phyloP scores from a whole-genome alignment of 2,329 filamentous ascomycete species.

The Alternaria infectoria region DNA sequence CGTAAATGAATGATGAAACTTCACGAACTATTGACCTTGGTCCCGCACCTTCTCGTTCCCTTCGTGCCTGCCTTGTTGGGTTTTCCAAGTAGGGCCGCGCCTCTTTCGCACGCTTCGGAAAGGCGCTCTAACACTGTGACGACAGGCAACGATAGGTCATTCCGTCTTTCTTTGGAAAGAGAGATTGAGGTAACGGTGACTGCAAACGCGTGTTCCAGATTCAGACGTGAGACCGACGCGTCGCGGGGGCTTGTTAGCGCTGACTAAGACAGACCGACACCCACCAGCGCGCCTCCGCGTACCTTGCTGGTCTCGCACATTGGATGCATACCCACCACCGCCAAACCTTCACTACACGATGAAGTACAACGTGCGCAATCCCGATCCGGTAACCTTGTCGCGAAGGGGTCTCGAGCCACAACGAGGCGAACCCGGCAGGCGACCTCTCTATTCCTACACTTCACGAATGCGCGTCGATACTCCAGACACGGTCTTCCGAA shows the following conservation, averaged over 20 bases:
- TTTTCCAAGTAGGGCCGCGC: fast-evolving
- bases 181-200: fast-evolving
- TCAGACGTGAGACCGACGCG: background rate
- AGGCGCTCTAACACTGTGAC: too few relatives aligned
- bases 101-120: background rate
- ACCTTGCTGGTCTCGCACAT: background rate
- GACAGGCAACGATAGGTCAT: too few relatives aligned
- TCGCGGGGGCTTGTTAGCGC: background rate
- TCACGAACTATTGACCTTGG: background rate
- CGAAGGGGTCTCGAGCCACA: background rate
- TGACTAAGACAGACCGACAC: background rate
- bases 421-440: background rate
- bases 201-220: background rate
- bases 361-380: background rate
- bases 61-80: background rate
- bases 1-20: fast-evolving
- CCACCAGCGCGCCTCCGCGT: background rate
- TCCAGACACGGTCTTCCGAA: background rate
- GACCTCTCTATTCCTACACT: background rate
- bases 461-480: background rate
- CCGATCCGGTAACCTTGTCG: background rate
- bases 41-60: background rate
- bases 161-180: too few relatives aligned
- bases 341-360: background rate
- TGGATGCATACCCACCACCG: background rate